These are phyloP conservation scores for Euptelea pleiosperma DNA, from an alignment of 164 flowering plant genomes.

Conservation along the genomic window DNA sequence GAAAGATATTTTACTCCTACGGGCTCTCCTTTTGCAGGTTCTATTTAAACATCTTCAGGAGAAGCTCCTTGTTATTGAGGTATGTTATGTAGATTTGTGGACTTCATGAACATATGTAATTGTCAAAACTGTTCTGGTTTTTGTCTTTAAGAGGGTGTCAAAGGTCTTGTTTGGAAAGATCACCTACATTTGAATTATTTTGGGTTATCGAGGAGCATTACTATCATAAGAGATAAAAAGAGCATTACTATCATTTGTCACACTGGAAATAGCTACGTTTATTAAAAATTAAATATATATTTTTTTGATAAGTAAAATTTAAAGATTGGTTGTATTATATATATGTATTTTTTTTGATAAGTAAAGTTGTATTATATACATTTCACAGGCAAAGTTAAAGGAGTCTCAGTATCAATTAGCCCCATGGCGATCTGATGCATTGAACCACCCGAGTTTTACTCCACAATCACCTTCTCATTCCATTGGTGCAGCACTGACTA, in stretches of 20 bases:
- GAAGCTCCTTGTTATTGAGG: conserved; percentile 80
- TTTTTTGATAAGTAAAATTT: too few species aligned
- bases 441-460: conserved; percentile 39
- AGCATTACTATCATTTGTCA: too few species aligned
- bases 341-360: too few species aligned
- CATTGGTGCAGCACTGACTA: conserved; percentile 45
- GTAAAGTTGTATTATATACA: too few species aligned
- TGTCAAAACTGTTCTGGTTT: not conserved
- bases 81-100: conserved; percentile 21
- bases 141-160: conserved; percentile 1
- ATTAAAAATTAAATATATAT: too few species aligned
- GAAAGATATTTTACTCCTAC: too few species aligned
- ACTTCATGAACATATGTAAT: not conserved
- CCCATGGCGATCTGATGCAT: conserved; percentile 68
- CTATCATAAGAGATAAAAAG: too few species aligned
- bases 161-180: not conserved
- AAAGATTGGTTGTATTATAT: too few species aligned
- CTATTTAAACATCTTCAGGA: conserved; percentile 87
- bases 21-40: conserved; percentile 53
- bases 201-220: not conserved
- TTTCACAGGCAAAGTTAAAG: conserved; percentile 70
- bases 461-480: conserved; percentile 57
- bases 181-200: not conserved
- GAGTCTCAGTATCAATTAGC: conserved; percentile 86
- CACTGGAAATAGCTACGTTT: too few species aligned